Conservation (phyloP, 495 filamentous ascomycete genomes). For the Letharia columbiana region DNA sequence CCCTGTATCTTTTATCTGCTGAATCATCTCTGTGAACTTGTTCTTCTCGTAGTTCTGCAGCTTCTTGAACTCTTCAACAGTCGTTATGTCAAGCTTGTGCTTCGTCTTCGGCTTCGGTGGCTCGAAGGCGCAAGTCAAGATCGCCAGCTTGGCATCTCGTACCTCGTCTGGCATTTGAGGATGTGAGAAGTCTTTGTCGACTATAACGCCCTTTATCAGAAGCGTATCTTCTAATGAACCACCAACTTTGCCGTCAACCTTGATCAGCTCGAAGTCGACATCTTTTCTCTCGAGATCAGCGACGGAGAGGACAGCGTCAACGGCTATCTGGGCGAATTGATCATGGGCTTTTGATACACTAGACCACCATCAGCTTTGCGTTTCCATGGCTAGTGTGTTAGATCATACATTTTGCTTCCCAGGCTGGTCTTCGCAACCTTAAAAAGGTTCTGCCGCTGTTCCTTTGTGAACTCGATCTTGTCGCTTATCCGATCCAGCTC, state of each 20-base stretch:
- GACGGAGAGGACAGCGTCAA: conserved; percentile 93
- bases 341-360: conserved; percentile 95
- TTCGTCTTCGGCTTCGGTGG: conserved; percentile 99
- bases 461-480: conserved; percentile 69
- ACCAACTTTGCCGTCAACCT: conserved; percentile 97
- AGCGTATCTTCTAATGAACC: conserved; percentile 90
- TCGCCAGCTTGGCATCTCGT: conserved; percentile 88
- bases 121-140: conserved; percentile 96
- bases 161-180: conserved; percentile 98
- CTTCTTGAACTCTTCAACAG: conserved; percentile 95
- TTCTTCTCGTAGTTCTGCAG: conserved; percentile 88
- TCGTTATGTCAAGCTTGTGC: conserved; percentile 97
- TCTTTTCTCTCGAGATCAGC: conserved; percentile 94
- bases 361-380: conserved; percentile 26
- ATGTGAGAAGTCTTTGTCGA: conserved; percentile 99
- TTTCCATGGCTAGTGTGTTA: neutral
- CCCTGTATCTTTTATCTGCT: conserved; percentile 93
- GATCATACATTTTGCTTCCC: conserved; percentile 81
- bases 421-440: conserved; percentile 93
- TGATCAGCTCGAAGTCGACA: conserved; percentile 98
- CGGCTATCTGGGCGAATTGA: conserved; percentile 93
- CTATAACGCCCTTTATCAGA: conserved; percentile 92
- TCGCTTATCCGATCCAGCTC: conserved; percentile 93
- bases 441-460: conserved; percentile 71
- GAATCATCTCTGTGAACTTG: conserved; percentile 98